Conservation (phyloP, 768 basidiomycete species). For the Kwoniella sp. region DNA sequence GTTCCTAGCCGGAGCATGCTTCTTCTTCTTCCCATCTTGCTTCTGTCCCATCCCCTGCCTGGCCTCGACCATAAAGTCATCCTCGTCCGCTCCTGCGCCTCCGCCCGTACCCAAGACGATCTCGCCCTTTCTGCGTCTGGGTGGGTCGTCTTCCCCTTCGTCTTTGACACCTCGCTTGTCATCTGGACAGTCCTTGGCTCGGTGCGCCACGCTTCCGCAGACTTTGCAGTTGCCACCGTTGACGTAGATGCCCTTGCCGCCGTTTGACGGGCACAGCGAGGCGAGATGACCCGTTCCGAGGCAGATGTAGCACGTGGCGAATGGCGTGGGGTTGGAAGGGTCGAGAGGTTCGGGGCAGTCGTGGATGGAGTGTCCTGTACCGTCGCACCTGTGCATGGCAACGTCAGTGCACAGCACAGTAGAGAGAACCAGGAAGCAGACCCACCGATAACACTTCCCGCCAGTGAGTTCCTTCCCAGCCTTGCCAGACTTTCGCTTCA, state of each 20-base stretch:
- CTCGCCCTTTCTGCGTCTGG: constrained; percentile 39
- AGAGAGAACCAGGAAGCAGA: neutral
- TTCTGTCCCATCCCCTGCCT: constrained; percentile 52
- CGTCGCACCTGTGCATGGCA: constrained; percentile 73
- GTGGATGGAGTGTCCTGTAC: constrained; percentile 70
- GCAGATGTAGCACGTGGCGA: constrained; percentile 89
- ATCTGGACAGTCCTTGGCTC: constrained; percentile 72
- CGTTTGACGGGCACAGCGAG: constrained; percentile 74
- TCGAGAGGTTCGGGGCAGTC: constrained; percentile 66
- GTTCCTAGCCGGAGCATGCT: constrained; percentile 24
- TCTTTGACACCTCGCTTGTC: constrained; percentile 22
- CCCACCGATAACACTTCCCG: constrained; percentile 70
- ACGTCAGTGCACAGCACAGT: neutral
- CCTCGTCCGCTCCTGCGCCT: constrained; percentile 80
- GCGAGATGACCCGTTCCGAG: constrained; percentile 77
- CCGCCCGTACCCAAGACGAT: constrained; percentile 51
- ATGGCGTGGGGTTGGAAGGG: constrained; percentile 67
- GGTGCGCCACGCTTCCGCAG: constrained; percentile 76
- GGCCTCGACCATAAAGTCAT: constrained; percentile 83
- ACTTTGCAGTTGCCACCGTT: constrained; percentile 87
- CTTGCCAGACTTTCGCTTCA: constrained; percentile 40
- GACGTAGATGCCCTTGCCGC: constrained; percentile 75
- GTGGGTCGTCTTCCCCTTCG: neutral
- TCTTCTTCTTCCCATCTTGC: constrained; percentile 13
- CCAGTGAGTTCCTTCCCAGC: constrained; percentile 50